Evolutionary conservation across 352 stramenopile species (phyloP).

Genomic region (Pythium biforme): DNA sequence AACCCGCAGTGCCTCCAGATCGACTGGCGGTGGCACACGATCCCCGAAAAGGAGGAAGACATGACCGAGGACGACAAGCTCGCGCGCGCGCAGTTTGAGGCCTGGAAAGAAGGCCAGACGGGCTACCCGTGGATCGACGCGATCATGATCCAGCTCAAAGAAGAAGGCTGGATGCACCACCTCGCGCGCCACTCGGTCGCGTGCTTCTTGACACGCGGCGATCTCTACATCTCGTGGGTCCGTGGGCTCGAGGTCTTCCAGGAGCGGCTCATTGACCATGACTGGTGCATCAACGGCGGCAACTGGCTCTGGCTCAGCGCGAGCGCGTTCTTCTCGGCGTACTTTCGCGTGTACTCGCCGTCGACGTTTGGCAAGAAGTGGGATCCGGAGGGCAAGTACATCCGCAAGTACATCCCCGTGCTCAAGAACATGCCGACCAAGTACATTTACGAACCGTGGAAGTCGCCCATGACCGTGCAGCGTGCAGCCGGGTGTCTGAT

Average conservation of each 20-base stretch:
- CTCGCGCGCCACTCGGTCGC: slow-evolving; percentile 94
- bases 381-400: slow-evolving; percentile 91
- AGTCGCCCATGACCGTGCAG: slow-evolving; percentile 89
- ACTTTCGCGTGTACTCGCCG: slow-evolving; percentile 96
- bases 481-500: slow-evolving; percentile 81
- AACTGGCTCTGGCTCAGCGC: slow-evolving; percentile 98
- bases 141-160: slow-evolving; percentile 93
- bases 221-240: slow-evolving; percentile 96
- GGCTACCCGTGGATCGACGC: slow-evolving; percentile 98
- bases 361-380: slow-evolving; percentile 96
- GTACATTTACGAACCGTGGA: slow-evolving; percentile 98
- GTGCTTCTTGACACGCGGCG: slow-evolving; percentile 98
- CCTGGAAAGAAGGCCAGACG: slow-evolving; percentile 94
- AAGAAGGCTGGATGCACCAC: slow-evolving; percentile 90
- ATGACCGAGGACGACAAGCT: slow-evolving; percentile 86
- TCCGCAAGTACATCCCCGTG: slow-evolving; percentile 91
- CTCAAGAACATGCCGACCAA: slow-evolving; percentile 91
- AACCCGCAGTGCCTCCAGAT: slow-evolving; percentile 91
- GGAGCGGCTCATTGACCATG: slow-evolving; percentile 93
- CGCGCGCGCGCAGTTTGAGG: slow-evolving; percentile 76
- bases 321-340: slow-evolving; percentile 96
- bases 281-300: slow-evolving; percentile 97
- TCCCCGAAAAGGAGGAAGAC: slow-evolving; percentile 65
- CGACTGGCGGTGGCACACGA: slow-evolving; percentile 82
- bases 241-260: slow-evolving; percentile 91